phyloP scores from a whole-genome alignment of 2,329 filamentous ascomycete genomes.

The Helicocarpus griseus region DNA sequence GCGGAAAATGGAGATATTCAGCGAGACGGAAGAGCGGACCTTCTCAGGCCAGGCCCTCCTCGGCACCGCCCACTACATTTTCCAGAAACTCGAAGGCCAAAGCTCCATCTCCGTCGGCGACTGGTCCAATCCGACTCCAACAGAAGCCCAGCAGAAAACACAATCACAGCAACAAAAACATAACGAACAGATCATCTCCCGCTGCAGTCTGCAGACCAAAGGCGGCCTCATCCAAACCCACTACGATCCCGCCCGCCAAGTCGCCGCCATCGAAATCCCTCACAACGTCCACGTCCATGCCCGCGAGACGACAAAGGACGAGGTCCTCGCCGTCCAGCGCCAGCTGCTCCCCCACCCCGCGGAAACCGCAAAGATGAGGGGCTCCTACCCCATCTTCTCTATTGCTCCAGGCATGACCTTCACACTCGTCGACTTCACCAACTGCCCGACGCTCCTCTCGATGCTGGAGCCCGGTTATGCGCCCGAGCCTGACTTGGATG shows the following conservation, averaged over 20 bases:
- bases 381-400: slow-evolving; percentile 44
- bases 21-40: slow-evolving; percentile 43
- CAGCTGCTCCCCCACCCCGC: slow-evolving; percentile 15
- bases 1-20: slow-evolving; percentile 51
- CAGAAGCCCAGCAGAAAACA: slow-evolving; percentile 5
- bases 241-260: slow-evolving; percentile 29
- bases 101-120: slow-evolving; percentile 5
- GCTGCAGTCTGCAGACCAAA: slow-evolving; percentile 24
- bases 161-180: slow-evolving; percentile 12
- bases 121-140: background rate
- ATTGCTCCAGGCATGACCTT: slow-evolving; percentile 63
- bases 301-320: slow-evolving; percentile 20
- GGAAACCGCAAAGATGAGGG: slow-evolving; percentile 18
- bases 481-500: slow-evolving; percentile 20
- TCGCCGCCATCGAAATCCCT: slow-evolving; percentile 55
- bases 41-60: slow-evolving; percentile 57
- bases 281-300: slow-evolving; percentile 56
- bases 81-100: slow-evolving; percentile 16
- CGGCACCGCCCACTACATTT: slow-evolving; percentile 45
- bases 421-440: slow-evolving; percentile 23
- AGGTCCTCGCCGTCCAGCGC: slow-evolving; percentile 19
- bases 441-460: slow-evolving; percentile 16
- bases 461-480: slow-evolving; percentile 17
- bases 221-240: slow-evolving; percentile 35
- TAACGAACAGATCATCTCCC: slow-evolving; percentile 1